These are phyloP conservation scores for Sporothrix globosa DNA, from an alignment of 2,329 filamentous ascomycete species.

Conservation along the genomic window DNA sequence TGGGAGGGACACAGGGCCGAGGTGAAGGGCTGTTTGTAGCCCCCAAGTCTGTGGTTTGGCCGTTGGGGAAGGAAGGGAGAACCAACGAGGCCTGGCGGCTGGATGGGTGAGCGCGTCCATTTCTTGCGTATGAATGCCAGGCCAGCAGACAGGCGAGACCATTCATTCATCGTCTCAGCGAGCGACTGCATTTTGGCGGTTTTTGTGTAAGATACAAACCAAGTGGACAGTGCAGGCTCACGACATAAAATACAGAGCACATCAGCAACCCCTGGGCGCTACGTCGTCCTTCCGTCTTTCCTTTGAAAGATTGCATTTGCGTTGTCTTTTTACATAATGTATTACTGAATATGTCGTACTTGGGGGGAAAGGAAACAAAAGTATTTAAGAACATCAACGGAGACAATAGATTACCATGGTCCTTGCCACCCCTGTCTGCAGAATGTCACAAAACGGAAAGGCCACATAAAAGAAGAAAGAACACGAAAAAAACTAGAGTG, in stretches of 20 bases:
- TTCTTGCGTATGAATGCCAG: conserved; percentile 9
- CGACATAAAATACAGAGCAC: not conserved
- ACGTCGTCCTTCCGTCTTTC: not conserved
- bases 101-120: not conserved
- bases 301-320: not conserved
- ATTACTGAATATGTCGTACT: not conserved
- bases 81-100: not conserved
- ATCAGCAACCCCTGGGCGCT: conserved; percentile 7
- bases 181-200: conserved; percentile 7
- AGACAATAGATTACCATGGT: conserved; percentile 16
- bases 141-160: not conserved
- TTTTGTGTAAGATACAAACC: not conserved
- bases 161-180: not conserved
- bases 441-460: not conserved
- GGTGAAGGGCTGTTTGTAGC: not conserved
- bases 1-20: not conserved
- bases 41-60: conserved; percentile 13
- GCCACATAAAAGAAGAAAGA: not conserved
- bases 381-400: not conserved
- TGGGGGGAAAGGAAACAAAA: not conserved
- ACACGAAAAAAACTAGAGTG: not conserved
- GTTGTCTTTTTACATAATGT: not conserved
- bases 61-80: conserved; percentile 20
- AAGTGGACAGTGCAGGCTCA: not conserved
- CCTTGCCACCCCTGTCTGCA: conserved; percentile 27